These are phyloP conservation scores for Lepidium didymum DNA, from an alignment of 345 rosid species.

Conservation along the genomic window DNA sequence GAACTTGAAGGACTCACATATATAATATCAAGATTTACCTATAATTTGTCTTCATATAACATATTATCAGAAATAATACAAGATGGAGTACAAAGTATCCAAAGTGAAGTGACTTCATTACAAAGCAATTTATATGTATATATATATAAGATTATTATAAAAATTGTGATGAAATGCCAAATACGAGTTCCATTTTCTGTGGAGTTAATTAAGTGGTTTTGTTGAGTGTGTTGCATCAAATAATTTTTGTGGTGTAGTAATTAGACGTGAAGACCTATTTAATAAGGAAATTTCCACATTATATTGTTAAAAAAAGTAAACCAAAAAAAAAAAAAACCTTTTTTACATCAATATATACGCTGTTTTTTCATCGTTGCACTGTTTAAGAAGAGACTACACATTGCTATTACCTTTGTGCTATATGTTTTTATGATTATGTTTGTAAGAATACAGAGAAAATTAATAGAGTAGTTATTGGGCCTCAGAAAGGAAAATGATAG, in stretches of 20 bases:
- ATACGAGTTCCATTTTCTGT: background rate
- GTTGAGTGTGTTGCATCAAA: background rate
- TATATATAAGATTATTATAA: background rate
- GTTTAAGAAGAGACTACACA: background rate
- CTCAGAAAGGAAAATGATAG: background rate
- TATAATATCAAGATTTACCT: constrained; percentile 1
- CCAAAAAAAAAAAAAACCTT: background rate
- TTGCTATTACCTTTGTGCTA: background rate
- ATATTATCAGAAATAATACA: no score
- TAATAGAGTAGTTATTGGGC: no score
- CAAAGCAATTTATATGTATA: background rate
- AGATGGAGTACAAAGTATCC: constrained; percentile 22
- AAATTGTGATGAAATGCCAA: background rate
- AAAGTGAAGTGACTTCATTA: constrained; percentile 21
- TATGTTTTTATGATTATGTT: background rate
- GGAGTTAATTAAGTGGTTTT: background rate
- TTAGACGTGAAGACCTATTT: background rate
- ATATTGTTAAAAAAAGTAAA: background rate
- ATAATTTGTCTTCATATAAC: constrained; percentile 21
- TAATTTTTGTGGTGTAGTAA: background rate
- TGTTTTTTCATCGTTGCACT: background rate
- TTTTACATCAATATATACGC: background rate
- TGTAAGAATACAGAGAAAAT: background rate
- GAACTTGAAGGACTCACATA: background rate
- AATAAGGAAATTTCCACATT: background rate